These are phyloP conservation scores for Blechomonas ayalai DNA, from an alignment of 208 protist genomes.

Conservation along the genomic window DNA sequence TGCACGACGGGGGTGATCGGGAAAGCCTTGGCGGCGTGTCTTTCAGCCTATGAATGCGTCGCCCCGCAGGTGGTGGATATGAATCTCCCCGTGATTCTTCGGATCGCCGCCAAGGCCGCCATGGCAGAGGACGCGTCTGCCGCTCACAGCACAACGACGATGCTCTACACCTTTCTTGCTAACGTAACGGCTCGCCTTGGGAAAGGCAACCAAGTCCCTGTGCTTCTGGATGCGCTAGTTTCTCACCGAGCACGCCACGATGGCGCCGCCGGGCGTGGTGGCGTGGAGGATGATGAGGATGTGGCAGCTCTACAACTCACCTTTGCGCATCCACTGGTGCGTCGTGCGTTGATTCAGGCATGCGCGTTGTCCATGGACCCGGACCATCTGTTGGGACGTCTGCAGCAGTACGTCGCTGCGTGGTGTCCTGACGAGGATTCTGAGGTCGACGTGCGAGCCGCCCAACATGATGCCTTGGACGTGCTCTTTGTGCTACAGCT, in stretches of 20 bases:
- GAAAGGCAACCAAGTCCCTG: slow-evolving; percentile 52
- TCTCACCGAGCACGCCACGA: background rate
- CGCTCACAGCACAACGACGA: background rate
- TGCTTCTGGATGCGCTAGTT: slow-evolving; percentile 55
- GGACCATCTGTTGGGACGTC: slow-evolving; percentile 34
- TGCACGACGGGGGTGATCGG: slow-evolving; percentile 6
- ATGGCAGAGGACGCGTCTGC: background rate
- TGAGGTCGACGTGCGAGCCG: background rate
- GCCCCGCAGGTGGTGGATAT: slow-evolving; percentile 84
- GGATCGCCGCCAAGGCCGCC: slow-evolving; percentile 43
- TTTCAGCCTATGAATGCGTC: slow-evolving; percentile 78
- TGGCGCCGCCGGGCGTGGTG: no score
- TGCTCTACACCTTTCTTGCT: slow-evolving; percentile 41
- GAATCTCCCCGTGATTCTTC: slow-evolving; percentile 65
- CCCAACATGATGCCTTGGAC: slow-evolving; percentile 15
- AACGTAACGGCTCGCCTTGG: slow-evolving; percentile 37
- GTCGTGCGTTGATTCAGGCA: slow-evolving; percentile 27
- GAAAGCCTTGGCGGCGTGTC: slow-evolving; percentile 47
- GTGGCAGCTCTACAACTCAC: slow-evolving; percentile 23
- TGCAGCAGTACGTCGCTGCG: slow-evolving; percentile 19
- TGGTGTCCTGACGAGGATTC: slow-evolving; percentile 12
- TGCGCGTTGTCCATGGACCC: slow-evolving; percentile 48
- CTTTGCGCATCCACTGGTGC: slow-evolving; percentile 30
- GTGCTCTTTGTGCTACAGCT: slow-evolving; percentile 53
- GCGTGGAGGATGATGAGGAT: background rate